These are phyloP conservation scores for Podila horticola DNA, from an alignment of 192 early-diverging fungal species.

Conservation along the genomic window DNA sequence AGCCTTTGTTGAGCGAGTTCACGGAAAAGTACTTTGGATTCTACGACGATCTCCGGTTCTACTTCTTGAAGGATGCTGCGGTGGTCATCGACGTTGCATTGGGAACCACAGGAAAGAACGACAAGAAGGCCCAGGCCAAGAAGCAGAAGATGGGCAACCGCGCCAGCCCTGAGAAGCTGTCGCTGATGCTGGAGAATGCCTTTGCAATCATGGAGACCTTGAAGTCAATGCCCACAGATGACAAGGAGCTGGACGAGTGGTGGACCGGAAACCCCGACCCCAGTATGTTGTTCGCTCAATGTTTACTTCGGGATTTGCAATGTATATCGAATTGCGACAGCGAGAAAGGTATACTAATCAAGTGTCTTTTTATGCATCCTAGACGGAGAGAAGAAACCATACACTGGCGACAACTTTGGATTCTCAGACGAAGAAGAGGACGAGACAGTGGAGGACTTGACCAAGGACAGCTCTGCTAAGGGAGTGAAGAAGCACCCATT, in stretches of 20 bases:
- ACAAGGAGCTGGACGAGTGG: conserved; percentile 65
- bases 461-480: conserved; percentile 23
- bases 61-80: conserved; percentile 78
- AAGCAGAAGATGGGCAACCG: conserved; percentile 4
- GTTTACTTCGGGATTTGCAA: not conserved
- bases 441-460: conserved; percentile 41
- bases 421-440: conserved; percentile 46
- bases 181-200: conserved; percentile 63
- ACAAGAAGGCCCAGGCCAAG: conserved; percentile 13
- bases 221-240: conserved; percentile 65
- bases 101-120: conserved; percentile 25
- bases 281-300: conserved; percentile 16
- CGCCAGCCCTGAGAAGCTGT: conserved; percentile 39
- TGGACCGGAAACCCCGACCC: conserved; percentile 69
- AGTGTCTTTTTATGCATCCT: not conserved
- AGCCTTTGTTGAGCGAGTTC: conserved; percentile 70
- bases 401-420: conserved; percentile 33
- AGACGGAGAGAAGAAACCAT: conserved; percentile 50
- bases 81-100: conserved; percentile 49
- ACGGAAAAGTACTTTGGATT: conserved; percentile 76
- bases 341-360: no score
- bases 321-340: no score
- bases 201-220: conserved; percentile 69
- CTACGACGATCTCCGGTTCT: conserved; percentile 89
- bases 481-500: conserved; percentile 33